phyloP scores from a whole-genome alignment of 352 stramenopile genomes.

The Phytophthora litchii region DNA sequence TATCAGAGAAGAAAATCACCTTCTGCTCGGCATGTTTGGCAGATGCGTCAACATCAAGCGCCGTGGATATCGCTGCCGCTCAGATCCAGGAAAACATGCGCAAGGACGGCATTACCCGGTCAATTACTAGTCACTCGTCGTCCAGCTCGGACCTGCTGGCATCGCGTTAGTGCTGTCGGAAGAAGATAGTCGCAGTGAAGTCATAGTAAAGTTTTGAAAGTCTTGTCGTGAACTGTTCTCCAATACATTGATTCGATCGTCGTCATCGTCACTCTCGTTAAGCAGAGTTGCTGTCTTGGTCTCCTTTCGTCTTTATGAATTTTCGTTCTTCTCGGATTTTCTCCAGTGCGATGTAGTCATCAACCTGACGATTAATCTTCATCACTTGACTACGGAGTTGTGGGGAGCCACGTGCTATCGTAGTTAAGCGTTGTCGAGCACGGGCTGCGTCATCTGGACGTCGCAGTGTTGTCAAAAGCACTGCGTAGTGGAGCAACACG shows the following conservation, averaged over 20 bases:
- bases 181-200: conserved; percentile 32
- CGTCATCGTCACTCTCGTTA: not conserved
- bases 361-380: conserved; percentile 30
- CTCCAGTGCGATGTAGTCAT: conserved; percentile 22
- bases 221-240: conserved; percentile 2
- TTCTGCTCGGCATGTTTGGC: conserved; percentile 41
- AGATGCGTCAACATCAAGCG: conserved; percentile 28
- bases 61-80: conserved; percentile 30
- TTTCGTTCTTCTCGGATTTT: conserved; percentile 23
- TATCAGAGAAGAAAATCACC: conserved; percentile 39
- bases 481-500: conserved; percentile 28
- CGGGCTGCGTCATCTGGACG: conserved; percentile 18
- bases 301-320: conserved; percentile 8
- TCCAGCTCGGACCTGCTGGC: conserved; percentile 31
- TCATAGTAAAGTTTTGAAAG: conserved; percentile 26
- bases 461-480: conserved; percentile 18
- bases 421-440: conserved; percentile 17
- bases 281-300: conserved; percentile 6
- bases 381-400: conserved; percentile 15
- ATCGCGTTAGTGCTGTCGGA: conserved; percentile 16
- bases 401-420: conserved; percentile 13
- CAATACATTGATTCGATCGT: not conserved
- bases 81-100: conserved; percentile 33
- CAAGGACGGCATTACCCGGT: conserved; percentile 18
- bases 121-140: conserved; percentile 34